Evolutionary conservation across 2,329 filamentous ascomycete species (phyloP).

Genomic region (Arthrobotrys sphaeroides): DNA sequence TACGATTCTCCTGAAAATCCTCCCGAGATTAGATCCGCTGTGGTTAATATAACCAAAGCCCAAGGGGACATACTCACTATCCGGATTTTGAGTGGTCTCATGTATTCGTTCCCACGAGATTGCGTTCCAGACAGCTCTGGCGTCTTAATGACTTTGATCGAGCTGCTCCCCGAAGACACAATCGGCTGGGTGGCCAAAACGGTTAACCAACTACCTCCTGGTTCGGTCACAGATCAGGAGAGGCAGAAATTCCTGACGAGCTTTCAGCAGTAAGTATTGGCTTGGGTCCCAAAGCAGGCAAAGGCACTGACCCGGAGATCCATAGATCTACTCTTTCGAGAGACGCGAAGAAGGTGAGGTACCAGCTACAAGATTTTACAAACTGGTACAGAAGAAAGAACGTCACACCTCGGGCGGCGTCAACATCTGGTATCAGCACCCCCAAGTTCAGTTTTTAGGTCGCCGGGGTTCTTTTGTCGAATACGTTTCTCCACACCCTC

Average conservation of each 20-base stretch:
- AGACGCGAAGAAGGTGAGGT: conserved; percentile 58
- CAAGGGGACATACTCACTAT: conserved; percentile 84
- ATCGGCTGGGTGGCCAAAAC: conserved; percentile 84
- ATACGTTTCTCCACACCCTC: conserved; percentile 1
- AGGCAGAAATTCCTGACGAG: conserved; percentile 81
- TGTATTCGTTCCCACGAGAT: conserved; percentile 97
- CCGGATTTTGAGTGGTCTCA: conserved; percentile 94
- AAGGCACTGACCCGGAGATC: background rate
- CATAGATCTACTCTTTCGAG: conserved; percentile 55
- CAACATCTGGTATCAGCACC: conserved; percentile 48
- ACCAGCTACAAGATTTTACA: conserved; percentile 87
- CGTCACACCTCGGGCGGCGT: conserved; percentile 78
- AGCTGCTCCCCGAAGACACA: conserved; percentile 82
- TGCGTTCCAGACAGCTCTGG: conserved; percentile 95
- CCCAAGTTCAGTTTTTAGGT: conserved; percentile 46
- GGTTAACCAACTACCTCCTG: conserved; percentile 81
- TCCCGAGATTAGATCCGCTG: conserved; percentile 74
- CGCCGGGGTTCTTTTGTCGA: background rate
- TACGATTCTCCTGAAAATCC: conserved; percentile 70
- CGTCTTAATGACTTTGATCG: conserved; percentile 87
- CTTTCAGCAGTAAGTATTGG: conserved; percentile 71
- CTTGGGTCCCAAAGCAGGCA: background rate
- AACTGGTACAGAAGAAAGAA: conserved; percentile 92
- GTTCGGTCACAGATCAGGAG: conserved; percentile 81
- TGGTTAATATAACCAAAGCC: conserved; percentile 75